phyloP scores from a whole-genome alignment of 305 asterid genomes.

The Solanum hybrid region DNA sequence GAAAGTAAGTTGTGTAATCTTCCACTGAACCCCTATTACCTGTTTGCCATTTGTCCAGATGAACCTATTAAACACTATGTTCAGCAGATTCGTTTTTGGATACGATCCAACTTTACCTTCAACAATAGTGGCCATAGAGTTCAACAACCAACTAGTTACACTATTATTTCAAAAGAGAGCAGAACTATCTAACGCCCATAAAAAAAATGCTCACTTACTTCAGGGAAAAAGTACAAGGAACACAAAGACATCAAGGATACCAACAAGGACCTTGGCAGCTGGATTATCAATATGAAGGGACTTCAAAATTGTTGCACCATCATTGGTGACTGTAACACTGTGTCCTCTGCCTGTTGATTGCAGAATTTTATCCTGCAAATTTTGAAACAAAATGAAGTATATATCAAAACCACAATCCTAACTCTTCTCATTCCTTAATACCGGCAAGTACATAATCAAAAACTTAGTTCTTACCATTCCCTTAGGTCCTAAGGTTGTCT shows the following conservation, averaged over 20 bases:
- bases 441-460: background rate
- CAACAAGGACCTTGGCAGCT: conserved; percentile 97
- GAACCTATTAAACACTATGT: background rate
- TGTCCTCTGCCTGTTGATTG: conserved; percentile 57
- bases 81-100: background rate
- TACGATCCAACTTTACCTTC: background rate
- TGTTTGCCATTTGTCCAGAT: background rate
- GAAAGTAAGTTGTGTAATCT: background rate
- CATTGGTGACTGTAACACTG: conserved; percentile 84
- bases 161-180: background rate
- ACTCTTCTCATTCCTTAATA: background rate
- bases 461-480: conserved; percentile 58
- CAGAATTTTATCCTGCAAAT: conserved; percentile 77
- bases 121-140: background rate
- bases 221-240: background rate
- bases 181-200: background rate
- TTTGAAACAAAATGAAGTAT: background rate
- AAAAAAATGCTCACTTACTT: background rate
- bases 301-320: conserved; percentile 97
- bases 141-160: background rate
- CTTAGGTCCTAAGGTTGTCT: conserved; percentile 97
- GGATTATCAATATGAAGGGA: conserved; percentile 93
- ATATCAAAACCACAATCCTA: background rate
- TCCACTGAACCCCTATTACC: background rate
- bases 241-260: conserved; percentile 41